Evolutionary conservation across 257 asterid species (phyloP), one percentile per base, ranked within the genome.

Genomic region (Scutellaria minor): DNA sequence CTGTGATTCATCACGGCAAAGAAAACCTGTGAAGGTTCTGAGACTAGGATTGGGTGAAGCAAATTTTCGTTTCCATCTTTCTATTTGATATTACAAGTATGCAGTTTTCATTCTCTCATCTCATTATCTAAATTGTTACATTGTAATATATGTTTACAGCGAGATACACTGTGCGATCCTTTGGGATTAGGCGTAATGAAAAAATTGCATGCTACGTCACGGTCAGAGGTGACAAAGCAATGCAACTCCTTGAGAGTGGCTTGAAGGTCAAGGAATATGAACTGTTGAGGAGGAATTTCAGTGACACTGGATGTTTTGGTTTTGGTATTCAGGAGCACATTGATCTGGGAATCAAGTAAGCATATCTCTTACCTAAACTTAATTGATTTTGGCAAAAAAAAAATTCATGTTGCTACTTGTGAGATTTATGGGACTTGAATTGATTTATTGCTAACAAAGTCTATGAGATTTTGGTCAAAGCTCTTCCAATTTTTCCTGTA

Each of bases 261-360:
- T 60, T 81, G 79, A 81, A 81, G 82, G 85, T 81, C 48, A 81
- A 81, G 78, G 83, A 82, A 45, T 82, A 82, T 31, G 86, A 82
- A 20, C 74, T 82, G 69, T 71, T 82, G 79, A 75, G 83, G 62
- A 45, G 86, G 48, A 82, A 82, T 40, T 82, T 82, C 79, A 82
- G 86, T 37, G 86, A 82, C 7, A 78, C 85, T 11, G 85, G 85
- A 27, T 81, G 85, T 53, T 81, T 81, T 18, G 85, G 85, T 14
- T 81, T 81, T 1, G 85, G 85, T 14, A 81, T 81, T 39, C 85
- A 81, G 66, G 85, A 81, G 68, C 85, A 81, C 75, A 82, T 82
- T 10, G 86, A 82, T 78, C 86, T 82, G 44, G 86, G 86, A 72
- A 82, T 82, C 0, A 82, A 82, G 86, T 82, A 72, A 71, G 86